These are phyloP conservation scores for Leccinum pellstonianum DNA, from an alignment of 768 basidiomycete species.

Conservation along the genomic window DNA sequence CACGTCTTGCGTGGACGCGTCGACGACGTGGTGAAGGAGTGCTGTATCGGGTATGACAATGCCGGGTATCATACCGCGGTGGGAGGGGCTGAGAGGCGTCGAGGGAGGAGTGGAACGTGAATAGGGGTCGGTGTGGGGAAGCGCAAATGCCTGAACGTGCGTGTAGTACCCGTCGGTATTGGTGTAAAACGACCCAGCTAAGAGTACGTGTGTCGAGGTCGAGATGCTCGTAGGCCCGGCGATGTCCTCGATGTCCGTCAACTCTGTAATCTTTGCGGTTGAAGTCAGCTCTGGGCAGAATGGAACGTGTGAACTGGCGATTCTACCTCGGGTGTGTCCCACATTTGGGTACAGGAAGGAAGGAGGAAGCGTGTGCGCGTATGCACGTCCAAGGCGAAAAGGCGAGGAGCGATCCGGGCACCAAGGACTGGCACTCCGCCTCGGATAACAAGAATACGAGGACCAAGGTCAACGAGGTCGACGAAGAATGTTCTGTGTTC, in stretches of 20 bases:
- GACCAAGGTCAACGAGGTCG: slow-evolving; percentile 12
- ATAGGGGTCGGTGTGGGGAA: slow-evolving; percentile 4
- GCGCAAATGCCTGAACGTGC: slow-evolving; percentile 12
- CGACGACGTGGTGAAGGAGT: slow-evolving; percentile 13
- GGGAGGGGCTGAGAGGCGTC: slow-evolving; percentile 8
- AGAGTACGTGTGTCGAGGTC: slow-evolving; percentile 21
- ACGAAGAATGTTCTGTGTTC: slow-evolving; percentile 2
- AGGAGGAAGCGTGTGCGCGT: slow-evolving; percentile 5
- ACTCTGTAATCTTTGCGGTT: slow-evolving; percentile 1
- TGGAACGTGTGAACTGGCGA: not conserved
- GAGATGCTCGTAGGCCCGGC: slow-evolving; percentile 8
- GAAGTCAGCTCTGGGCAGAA: not conserved
- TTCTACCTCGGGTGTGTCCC: slow-evolving; percentile 5
- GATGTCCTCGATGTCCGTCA: not conserved
- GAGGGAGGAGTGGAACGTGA: not conserved
- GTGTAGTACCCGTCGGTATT: slow-evolving; percentile 3
- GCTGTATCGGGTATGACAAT: not conserved
- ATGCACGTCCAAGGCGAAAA: slow-evolving; percentile 19
- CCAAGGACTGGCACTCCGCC: not conserved
- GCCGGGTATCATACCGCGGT: slow-evolving; percentile 8
- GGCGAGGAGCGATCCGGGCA: not conserved
- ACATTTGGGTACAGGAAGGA: not conserved
- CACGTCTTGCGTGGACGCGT: slow-evolving; percentile 11
- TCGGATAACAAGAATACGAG: slow-evolving; percentile 13
- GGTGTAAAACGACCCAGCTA: slow-evolving; percentile 7